Base-by-base conservation (phyloP, 768 basidiomycete species). In the Ramaria rubella region DNA sequence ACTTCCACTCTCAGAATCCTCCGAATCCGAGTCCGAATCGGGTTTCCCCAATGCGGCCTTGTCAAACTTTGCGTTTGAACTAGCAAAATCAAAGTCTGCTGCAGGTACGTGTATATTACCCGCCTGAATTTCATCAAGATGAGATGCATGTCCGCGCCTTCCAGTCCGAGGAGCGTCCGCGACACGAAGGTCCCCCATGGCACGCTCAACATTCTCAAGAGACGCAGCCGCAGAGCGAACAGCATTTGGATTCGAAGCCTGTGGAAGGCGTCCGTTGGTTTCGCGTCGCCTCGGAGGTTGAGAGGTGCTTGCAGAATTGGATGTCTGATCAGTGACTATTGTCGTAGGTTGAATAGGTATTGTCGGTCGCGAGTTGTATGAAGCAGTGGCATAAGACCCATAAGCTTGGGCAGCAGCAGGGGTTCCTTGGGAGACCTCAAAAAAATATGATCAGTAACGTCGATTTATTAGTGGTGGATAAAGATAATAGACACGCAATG, bases 71-170 rank as follows among this genome's bases (percentile, higher is more conserved):
- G 86, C 85, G 62, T 92, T 94, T 54, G 81, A 80, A 55, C 76
- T 77, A 67, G 80, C 73, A 67, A 93, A 94, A 72, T 93, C 90
- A 65, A 92, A 93, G 67, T 92, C 90, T 0, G 82, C 83, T 1
- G 75, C 67, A 0, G 90, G 90, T 0, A 92, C 86, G 31, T 72
- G 70, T n/a, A 79, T 57, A 21, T 77, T 75, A 19, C 61, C 66
- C 1, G 65, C 60, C 63, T 75, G 74, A 40, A 27, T 42, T 2
- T 68, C 62, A 19, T 49, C 49, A 14, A 31, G 21, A 23, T 63
- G 61, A 8, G 65, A 61, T 11, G 73, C 69, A 12, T 74, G 73
- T 14, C 72, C 69, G 0, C 79, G 74, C 53, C 77, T 65, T 30
- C 75, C 73, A 14, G 70, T 68, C 26, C 63, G 64, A 26, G 63